Evolutionary conservation across 108 stramenopile genomes (phyloP).

Genomic region (Skeletonema tropicum): DNA sequence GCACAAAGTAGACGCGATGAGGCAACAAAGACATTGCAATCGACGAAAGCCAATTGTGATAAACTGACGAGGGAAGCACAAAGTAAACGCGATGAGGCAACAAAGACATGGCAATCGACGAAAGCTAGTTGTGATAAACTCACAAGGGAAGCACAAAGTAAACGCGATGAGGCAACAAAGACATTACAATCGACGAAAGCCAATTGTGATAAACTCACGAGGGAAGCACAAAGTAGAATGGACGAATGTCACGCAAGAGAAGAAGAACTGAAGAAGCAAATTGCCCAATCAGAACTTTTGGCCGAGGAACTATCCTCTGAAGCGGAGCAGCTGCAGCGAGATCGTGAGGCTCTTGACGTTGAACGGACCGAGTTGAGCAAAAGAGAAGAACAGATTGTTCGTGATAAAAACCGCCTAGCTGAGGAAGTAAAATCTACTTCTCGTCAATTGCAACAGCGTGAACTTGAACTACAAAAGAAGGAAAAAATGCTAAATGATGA

Average conservation of each 20-base stretch:
- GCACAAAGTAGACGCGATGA: conserved; percentile 1
- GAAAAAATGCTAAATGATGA: not conserved
- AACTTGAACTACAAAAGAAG: not conserved
- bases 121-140: not conserved
- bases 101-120: not conserved
- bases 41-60: not conserved
- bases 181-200: not conserved
- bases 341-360: conserved; percentile 1
- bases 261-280: not conserved
- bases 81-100: not conserved
- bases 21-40: not conserved
- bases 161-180: not conserved
- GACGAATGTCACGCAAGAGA: not conserved
- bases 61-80: not conserved
- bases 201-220: not conserved
- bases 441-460: not conserved
- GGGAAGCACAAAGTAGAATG: conserved; percentile 1
- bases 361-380: not conserved
- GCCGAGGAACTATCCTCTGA: not conserved
- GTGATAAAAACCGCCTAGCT: not conserved
- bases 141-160: not conserved
- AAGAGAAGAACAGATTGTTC: not conserved
- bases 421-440: not conserved
- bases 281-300: not conserved
- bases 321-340: not conserved